phyloP scores from a whole-genome alignment of 768 basidiomycete species.

The Pisolithus microcarpus region DNA sequence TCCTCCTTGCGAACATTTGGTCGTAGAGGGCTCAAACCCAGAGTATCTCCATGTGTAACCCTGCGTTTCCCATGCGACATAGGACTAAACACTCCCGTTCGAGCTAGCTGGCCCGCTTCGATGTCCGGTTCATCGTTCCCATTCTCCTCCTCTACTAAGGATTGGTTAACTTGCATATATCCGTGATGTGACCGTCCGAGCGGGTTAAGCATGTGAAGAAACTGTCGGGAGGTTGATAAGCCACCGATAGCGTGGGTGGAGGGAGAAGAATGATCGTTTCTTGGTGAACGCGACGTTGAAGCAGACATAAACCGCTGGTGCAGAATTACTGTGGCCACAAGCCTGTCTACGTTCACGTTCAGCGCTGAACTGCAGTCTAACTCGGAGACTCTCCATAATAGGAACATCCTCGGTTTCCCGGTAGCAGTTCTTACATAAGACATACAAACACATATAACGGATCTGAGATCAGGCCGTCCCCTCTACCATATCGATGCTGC shows the following conservation, averaged over 20 bases:
- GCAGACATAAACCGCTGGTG: slow-evolving; percentile 7
- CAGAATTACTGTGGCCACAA: neutral
- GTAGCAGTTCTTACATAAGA: neutral
- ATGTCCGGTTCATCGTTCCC: slow-evolving; percentile 47
- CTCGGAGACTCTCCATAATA: too few species aligned
- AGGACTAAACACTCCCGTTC: slow-evolving; percentile 29
- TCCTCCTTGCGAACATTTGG: slow-evolving; percentile 72
- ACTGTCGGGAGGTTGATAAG: slow-evolving; percentile 61
- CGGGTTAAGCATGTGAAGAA: slow-evolving; percentile 78
- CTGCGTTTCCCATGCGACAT: slow-evolving; percentile 42
- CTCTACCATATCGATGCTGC: slow-evolving; percentile 35
- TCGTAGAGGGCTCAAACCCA: slow-evolving; percentile 51
- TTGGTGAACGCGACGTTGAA: slow-evolving; percentile 12
- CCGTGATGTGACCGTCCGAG: slow-evolving; percentile 69
- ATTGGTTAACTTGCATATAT: slow-evolving; percentile 68
- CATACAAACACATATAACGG: neutral
- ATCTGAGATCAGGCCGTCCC: slow-evolving; percentile 1
- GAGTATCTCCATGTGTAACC: slow-evolving; percentile 51
- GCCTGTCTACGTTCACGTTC: neutral
- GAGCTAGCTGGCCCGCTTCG: slow-evolving; percentile 50
- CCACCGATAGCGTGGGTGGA: slow-evolving; percentile 19
- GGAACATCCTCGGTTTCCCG: too few species aligned
- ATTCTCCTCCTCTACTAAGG: slow-evolving; percentile 60
- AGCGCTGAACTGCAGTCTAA: too few species aligned
- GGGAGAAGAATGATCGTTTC: slow-evolving; percentile 20